phyloP scores from a whole-genome alignment of 23 red algal genomes.

The Cyanidioschyzon merolae region DNA sequence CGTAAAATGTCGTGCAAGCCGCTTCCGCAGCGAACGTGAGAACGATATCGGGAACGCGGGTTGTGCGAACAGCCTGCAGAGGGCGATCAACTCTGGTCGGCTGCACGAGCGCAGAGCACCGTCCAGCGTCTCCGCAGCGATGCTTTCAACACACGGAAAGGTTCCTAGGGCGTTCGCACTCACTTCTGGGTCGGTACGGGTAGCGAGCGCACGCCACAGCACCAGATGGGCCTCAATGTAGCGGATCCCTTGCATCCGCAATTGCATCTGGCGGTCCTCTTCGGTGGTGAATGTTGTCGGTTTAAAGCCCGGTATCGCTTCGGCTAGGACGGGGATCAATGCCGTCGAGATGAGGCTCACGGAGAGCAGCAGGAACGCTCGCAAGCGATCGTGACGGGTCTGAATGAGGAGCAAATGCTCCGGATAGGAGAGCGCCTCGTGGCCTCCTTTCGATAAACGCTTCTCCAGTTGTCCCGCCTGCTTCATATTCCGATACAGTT shows the following conservation, averaged over 20 bases:
- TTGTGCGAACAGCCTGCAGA: neutral
- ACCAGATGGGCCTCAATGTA: neutral
- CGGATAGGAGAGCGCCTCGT: neutral
- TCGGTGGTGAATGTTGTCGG: constrained; percentile 16
- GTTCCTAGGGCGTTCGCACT: neutral
- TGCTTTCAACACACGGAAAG: neutral
- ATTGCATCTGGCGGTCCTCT: neutral
- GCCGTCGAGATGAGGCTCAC: neutral
- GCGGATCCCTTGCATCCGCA: neutral
- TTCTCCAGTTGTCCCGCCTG: neutral
- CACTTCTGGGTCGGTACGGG: neutral
- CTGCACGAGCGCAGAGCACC: neutral
- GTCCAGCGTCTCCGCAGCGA: neutral
- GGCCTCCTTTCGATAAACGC: neutral
- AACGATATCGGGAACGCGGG: constrained; percentile 2
- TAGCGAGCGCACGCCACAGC: neutral
- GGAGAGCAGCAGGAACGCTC: neutral
- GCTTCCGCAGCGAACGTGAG: neutral
- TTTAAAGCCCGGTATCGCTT: constrained; percentile 6
- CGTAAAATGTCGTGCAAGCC: neutral
- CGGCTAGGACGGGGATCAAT: constrained; percentile 10
- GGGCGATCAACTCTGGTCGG: neutral
- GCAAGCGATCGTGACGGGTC: neutral
- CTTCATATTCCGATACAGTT: neutral
- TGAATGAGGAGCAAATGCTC: constrained; percentile 10